Evolutionary conservation across 2,329 filamentous ascomycete species (phyloP).

Genomic region (Colletotrichum filicis): DNA sequence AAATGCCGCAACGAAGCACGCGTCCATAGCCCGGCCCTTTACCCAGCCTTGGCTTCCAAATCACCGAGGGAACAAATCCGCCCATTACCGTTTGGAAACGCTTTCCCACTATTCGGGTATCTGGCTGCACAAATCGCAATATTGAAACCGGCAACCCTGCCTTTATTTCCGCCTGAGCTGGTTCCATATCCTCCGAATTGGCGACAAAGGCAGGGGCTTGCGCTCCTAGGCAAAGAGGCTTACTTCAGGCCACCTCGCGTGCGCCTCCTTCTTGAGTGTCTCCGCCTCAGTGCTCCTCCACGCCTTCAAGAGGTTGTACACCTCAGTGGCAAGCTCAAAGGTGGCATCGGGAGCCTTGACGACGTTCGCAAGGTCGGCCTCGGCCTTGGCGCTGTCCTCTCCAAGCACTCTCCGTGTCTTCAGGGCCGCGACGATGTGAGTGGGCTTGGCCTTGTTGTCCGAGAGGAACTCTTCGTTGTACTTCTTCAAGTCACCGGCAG

Average conservation of each 20-base stretch:
- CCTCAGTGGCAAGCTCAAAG: constrained; percentile 65
- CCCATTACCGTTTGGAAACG: neutral
- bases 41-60: constrained; percentile 10
- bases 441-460: constrained; percentile 69
- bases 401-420: constrained; percentile 69
- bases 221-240: constrained; percentile 53
- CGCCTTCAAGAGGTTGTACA: constrained; percentile 53
- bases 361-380: constrained; percentile 71
- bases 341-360: constrained; percentile 62
- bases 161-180: neutral
- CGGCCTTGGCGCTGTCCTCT: constrained; percentile 65
- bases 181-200: neutral
- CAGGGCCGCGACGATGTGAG: constrained; percentile 73
- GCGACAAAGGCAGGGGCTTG: neutral
- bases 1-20: constrained; percentile 2
- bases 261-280: constrained; percentile 59
- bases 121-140: neutral
- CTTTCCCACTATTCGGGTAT: constrained; percentile 5
- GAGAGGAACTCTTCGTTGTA: constrained; percentile 75
- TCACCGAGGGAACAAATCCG: neutral
- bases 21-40: neutral
- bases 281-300: constrained; percentile 63
- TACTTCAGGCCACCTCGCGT: constrained; percentile 61
- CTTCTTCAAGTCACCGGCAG: constrained; percentile 55
- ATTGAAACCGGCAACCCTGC: neutral